Evolutionary conservation across 805 yeast species (phyloP).

Genomic region (Metschnikowia borealis): DNA sequence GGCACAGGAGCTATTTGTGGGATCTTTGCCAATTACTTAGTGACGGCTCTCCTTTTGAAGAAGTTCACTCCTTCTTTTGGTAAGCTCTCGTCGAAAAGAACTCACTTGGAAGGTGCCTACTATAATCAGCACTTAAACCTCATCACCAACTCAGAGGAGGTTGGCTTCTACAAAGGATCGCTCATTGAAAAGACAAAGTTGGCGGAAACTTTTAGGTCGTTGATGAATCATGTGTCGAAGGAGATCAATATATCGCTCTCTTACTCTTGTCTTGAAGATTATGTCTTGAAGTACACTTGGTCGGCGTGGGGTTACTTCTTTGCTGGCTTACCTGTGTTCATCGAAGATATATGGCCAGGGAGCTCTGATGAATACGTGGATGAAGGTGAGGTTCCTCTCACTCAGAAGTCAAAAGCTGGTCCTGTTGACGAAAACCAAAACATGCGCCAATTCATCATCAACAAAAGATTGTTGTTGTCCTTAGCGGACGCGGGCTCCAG

Average conservation of each 20-base stretch:
- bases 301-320: conserved; percentile 91
- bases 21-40: conserved; percentile 72
- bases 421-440: conserved; percentile 47
- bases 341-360: conserved; percentile 47
- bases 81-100: conserved; percentile 62
- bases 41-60: conserved; percentile 74
- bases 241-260: conserved; percentile 58
- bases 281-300: conserved; percentile 87
- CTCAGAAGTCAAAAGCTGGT: conserved; percentile 9
- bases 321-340: conserved; percentile 82
- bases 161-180: conserved; percentile 90
- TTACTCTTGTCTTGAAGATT: conserved; percentile 77
- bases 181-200: conserved; percentile 69
- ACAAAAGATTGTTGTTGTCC: conserved; percentile 84
- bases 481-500: conserved; percentile 94
- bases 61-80: conserved; percentile 82
- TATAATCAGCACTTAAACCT: conserved; percentile 81
- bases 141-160: conserved; percentile 87
- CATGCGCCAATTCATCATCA: conserved; percentile 85
- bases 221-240: conserved; percentile 50
- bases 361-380: conserved; percentile 16
- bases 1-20: conserved; percentile 86
- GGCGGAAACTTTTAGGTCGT: conserved; percentile 49
- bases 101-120: conserved; percentile 82
- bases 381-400: conserved; percentile 18